A percentile compares a stretch with the other conserved stretches of the same genome.
Conservation (phyloP, 1,284 basidiomycete species). For the Hypsizygus ulmarius region DNA sequence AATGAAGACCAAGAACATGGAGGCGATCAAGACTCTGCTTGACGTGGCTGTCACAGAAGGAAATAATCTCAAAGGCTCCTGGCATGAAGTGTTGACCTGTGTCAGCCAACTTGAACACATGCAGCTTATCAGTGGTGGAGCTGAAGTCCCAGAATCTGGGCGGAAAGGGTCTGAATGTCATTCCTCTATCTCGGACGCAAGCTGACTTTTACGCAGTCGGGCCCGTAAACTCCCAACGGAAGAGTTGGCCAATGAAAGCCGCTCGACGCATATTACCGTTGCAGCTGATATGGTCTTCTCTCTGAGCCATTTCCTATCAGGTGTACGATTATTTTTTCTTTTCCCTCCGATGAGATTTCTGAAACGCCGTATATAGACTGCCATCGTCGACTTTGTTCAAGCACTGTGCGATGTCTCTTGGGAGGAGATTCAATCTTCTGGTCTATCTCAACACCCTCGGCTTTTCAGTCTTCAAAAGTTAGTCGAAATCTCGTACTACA, state of each 20-base stretch:
- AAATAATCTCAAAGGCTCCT: conserved; percentile 91
- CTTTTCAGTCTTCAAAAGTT: conserved; percentile 98
- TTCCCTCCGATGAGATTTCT: conserved; percentile 8
- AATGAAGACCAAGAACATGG: conserved; percentile 99
- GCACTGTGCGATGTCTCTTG: conserved; percentile 97
- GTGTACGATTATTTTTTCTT: conserved; percentile 55
- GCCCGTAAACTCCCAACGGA: conserved; percentile 78
- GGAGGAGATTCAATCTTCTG: conserved; percentile 99
- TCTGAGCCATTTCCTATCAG: conserved; percentile 89
- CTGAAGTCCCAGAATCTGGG: conserved; percentile 79
- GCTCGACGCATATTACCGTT: conserved; percentile 97
- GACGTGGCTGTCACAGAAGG: conserved; percentile 94
- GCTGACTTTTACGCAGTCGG: conserved; percentile 40
- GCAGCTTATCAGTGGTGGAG: conserved; percentile 89
- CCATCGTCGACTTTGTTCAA: conserved; percentile 97
- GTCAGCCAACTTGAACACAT: conserved; percentile 97
- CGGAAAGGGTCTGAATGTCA: conserved; percentile 66
- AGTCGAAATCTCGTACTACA: conserved; percentile 99
- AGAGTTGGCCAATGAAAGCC: conserved; percentile 94
- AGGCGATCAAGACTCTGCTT: conserved; percentile 91
- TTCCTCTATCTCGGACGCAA: not conserved
- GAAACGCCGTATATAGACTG: conserved; percentile 55
- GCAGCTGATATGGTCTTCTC: conserved; percentile 99
- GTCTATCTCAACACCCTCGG: conserved; percentile 88
- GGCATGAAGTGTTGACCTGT: conserved; percentile 93